Evolutionary conservation across 257 asterid species (phyloP), one percentile per base, ranked within the genome.

Genomic region (Solanum medicagineum): DNA sequence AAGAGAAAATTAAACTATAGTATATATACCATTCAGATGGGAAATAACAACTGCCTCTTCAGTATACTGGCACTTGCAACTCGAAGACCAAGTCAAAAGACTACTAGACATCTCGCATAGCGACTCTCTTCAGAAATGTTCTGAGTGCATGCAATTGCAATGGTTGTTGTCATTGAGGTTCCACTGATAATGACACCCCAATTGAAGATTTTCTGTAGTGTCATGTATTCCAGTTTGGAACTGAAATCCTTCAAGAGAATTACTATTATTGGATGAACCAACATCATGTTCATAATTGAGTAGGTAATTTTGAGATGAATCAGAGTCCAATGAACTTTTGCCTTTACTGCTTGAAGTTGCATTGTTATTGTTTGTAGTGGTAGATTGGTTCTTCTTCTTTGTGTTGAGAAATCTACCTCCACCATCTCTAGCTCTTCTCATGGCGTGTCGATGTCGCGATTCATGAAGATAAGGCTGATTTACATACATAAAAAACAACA

Each of bases 381-480:
- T 1, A 53, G n/a, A 20, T 53, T 79, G 65, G 62, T 8, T 75
- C 7, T 79, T 79, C 83, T 89, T 90, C 83, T 94, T 94, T 4
- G 95, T 92, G 83, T 94, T 92, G 24, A 94, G 96, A 87, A 94
- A 94, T 86, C 98, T 94, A 68, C 97, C 98, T 40, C 98, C 96
- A 65, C 94, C 86, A 77, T 94, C 98, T 89, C 98, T 90, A 85
- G 92, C 93, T 88, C 98, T 91, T 88, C 89, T 91, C 95, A 93
- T 91, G 45, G 98, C 97, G 81, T 94, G 98, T 75, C 81, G 83
- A 56, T 94, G 96, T 54, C 98, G 96, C 60, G 98, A 94, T 89
- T 94, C 98, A 49, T 94, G 97, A 81, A 94, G 97, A 90, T 94
- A 94, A 42, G 98, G 97, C 98, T 94, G 91, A 66, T 77, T 8